A percentile compares a stretch with the other conserved stretches of the same genome.
These are phyloP conservation scores for Ilex paraguariensis DNA, from an alignment of 305 asterid genomes.

Conservation along the genomic window DNA sequence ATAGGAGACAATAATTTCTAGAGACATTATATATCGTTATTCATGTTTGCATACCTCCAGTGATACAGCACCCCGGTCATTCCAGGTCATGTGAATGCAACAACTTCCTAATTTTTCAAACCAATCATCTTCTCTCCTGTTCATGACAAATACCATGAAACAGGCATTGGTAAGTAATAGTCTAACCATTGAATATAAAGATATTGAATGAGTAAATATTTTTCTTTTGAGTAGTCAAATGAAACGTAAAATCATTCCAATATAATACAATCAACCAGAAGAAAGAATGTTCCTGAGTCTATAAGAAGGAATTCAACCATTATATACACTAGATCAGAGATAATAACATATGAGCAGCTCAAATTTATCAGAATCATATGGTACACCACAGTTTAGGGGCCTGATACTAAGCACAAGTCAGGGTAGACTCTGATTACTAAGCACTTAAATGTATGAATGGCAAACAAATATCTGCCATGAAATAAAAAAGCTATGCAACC, in stretches of 20 bases:
- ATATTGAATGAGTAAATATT: background rate
- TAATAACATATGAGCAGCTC: too few species aligned
- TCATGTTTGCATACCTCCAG: conserved; percentile 54
- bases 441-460: conserved; percentile 4
- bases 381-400: too few species aligned
- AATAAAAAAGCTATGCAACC: too few species aligned
- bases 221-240: background rate
- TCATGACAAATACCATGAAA: conserved; percentile 16
- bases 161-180: background rate
- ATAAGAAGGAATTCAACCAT: too few species aligned
- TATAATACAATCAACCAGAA: too few species aligned
- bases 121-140: conserved; percentile 88
- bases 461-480: background rate
- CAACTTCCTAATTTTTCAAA: conserved; percentile 71
- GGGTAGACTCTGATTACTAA: background rate
- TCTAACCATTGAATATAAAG: background rate
- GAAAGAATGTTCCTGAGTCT: too few species aligned
- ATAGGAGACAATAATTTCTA: too few species aligned
- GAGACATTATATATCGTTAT: too few species aligned
- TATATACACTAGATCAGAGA: too few species aligned
- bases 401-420: background rate
- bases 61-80: conserved; percentile 89
- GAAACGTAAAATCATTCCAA: too few species aligned
- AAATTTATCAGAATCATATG: too few species aligned
- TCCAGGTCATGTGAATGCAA: conserved; percentile 96